Base-by-base conservation (phyloP, 306 rosid species). In the Lupinus albus region DNA sequence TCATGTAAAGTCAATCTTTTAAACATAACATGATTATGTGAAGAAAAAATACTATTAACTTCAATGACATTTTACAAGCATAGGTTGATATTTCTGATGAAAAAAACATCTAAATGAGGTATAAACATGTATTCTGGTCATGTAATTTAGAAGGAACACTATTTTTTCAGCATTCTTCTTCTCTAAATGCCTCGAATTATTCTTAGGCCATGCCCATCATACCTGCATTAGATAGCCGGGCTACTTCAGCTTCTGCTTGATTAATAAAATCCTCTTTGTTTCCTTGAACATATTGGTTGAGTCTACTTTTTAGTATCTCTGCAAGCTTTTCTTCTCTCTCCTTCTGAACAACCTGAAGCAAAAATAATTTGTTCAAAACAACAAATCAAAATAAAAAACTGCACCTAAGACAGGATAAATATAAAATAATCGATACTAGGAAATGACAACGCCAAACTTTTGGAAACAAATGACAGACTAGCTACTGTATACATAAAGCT, bases 241-340 rank as follows among this genome's bases (percentile, higher is more conserved):
- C 78, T 15, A 88, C 94, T 89, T 93, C 98, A 80, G 88, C 91
- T 73, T 78, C 84, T 52, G 98, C 98, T 32, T 80, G 85, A 64
- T 25, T 67, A 71, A 76, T 64, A 70, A 93, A 86, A 28, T 84
- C 97, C 38, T 69, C 84, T 75, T 87, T 89, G 83, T 84, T 86
- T 80, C 91, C 98, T 84, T 84, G 92, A 59, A 92, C 86, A 73
- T 92, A 92, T 54, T 82, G 89, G 72, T 83, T 83, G 39, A 93
- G 88, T 69, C 97, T 85, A 77, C 59, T 79, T 83, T 84, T 93
- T 15, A 93, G 82, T 61, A 63, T 82, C 53, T 89, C 87, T 47
- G 68, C 86, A 67, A 93, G 98, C 85, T 71, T 93, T 73, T 93
- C 98, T 80, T 93, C 98, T 80, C 98, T 88, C 66, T 93, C 98